phyloP scores from a whole-genome alignment of 805 yeast species.

The Pichia californica region DNA sequence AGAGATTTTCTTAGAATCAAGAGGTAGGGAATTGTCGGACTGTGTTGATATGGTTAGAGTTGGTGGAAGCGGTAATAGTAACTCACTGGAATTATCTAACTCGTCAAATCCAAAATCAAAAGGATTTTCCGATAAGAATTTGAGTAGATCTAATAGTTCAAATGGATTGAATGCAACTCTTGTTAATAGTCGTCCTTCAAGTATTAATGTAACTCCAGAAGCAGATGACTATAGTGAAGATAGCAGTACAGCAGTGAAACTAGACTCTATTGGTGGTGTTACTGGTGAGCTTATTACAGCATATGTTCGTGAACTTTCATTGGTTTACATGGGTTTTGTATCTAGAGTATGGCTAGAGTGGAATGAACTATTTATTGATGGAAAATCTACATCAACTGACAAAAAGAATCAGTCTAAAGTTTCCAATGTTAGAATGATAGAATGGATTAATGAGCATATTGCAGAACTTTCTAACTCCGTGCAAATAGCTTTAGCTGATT shows the following conservation, averaged over 20 bases:
- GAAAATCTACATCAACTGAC: neutral
- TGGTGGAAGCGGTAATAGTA: slow-evolving; percentile 48
- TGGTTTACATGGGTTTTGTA: slow-evolving; percentile 10
- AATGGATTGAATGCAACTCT: neutral
- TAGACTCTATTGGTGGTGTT: neutral
- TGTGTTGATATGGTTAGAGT: slow-evolving; percentile 45
- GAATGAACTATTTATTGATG: slow-evolving; percentile 2
- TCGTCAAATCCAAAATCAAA: neutral
- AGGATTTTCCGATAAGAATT: neutral
- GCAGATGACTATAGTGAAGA: neutral
- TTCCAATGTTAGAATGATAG: slow-evolving; percentile 39
- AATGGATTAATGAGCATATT: slow-evolving; percentile 68
- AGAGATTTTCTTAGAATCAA: slow-evolving; percentile 40
- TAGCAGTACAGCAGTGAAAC: neutral
- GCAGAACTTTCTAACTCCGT: slow-evolving; percentile 52
- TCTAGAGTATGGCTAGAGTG: slow-evolving; percentile 8
- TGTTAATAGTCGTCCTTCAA: slow-evolving; percentile 2
- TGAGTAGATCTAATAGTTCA: slow-evolving; percentile 7
- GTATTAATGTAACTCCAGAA: slow-evolving; percentile 1
- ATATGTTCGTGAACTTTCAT: slow-evolving; percentile 9
- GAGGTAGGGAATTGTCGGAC: slow-evolving; percentile 40
- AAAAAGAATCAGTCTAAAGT: neutral
- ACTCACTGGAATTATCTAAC: neutral
- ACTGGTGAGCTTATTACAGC: slow-evolving; percentile 7
- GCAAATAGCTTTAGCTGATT: slow-evolving; percentile 61